Percentiles rank a stretch among this genome's conserved stretches.
Conservation (phyloP, 1,284 basidiomycete genomes). For the Trichosporon sp. region DNA sequence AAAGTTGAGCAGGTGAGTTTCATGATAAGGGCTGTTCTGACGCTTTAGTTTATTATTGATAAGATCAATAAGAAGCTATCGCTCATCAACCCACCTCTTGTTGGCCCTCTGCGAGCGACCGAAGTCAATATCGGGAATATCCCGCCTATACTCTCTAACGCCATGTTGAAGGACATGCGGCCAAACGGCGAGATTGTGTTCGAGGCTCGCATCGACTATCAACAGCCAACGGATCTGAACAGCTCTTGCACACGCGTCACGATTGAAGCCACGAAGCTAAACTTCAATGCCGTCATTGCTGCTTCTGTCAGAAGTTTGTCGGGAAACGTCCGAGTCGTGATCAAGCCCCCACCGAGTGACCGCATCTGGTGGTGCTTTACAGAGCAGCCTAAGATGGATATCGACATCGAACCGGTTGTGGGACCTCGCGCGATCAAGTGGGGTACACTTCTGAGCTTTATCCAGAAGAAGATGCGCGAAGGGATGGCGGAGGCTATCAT, state of each 20-base stretch:
- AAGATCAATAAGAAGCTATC: slow-evolving; percentile 89
- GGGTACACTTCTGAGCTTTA: slow-evolving; percentile 76
- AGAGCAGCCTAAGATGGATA: slow-evolving; percentile 78
- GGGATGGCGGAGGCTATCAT: slow-evolving; percentile 92
- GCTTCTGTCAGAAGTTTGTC: slow-evolving; percentile 77
- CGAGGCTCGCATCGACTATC: slow-evolving; percentile 75
- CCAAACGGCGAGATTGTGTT: slow-evolving; percentile 85
- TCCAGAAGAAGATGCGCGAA: slow-evolving; percentile 82
- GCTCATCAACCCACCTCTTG: slow-evolving; percentile 77
- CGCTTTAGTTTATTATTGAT: slow-evolving; percentile 72
- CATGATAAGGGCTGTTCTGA: neutral
- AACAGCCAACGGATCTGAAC: slow-evolving; percentile 21
- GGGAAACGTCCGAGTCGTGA: slow-evolving; percentile 80
- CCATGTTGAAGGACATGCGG: slow-evolving; percentile 94
- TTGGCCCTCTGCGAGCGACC: slow-evolving; percentile 77
- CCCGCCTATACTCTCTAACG: slow-evolving; percentile 76
- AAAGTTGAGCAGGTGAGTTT: slow-evolving; percentile 58
- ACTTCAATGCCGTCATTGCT: slow-evolving; percentile 80
- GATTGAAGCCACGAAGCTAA: slow-evolving; percentile 74
- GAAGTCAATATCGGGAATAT: slow-evolving; percentile 83
- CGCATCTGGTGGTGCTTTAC: slow-evolving; percentile 98
- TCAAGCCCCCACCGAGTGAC: slow-evolving; percentile 92
- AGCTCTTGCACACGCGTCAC: slow-evolving; percentile 84
- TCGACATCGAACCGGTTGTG: slow-evolving; percentile 87
- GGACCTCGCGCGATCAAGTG: slow-evolving; percentile 58